A percentile compares a stretch with the other conserved stretches of the same genome.
phyloP scores from a whole-genome alignment of 2,329 filamentous ascomycete species.

The Cladosporium halotolerans region DNA sequence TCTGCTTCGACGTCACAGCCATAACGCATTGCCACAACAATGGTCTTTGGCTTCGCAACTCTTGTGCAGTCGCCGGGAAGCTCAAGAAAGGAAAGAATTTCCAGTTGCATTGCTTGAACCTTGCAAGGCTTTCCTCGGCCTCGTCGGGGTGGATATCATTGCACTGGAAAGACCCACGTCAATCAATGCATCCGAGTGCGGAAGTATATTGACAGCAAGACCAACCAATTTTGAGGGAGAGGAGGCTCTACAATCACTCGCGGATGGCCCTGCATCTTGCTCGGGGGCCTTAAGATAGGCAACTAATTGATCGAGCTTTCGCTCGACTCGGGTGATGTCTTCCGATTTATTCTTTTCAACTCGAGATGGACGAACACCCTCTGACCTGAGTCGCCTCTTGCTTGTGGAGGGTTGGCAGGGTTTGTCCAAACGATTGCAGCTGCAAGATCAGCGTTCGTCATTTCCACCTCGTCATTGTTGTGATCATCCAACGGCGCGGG shows the following conservation, averaged over 20 bases:
- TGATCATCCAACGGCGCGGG: too few relatives aligned
- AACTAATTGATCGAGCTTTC: constrained; percentile 3
- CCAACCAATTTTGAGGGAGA: neutral
- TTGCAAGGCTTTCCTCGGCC: neutral
- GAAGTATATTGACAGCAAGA: neutral
- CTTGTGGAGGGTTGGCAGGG: constrained; percentile 4
- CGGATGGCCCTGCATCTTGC: neutral
- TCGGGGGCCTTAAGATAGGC: neutral
- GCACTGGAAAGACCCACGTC: neutral
- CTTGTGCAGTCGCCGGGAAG: constrained; percentile 7
- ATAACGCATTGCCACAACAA: constrained; percentile 38
- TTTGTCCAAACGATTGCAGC: constrained; percentile 3
- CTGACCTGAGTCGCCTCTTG: constrained; percentile 1
- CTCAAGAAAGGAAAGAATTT: neutral
- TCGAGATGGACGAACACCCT: neutral
- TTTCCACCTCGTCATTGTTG: too few relatives aligned
- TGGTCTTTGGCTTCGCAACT: constrained; percentile 30
- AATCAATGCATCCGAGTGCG: too few relatives aligned
- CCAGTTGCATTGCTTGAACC: neutral
- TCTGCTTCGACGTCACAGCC: constrained; percentile 23
- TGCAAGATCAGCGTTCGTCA: neutral
- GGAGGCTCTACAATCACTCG: neutral
- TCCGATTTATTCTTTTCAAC: neutral
- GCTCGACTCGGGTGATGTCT: constrained; percentile 2
- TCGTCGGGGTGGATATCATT: neutral